Conservation (phyloP, 306 rosid species). For the Pterocarpus macrocarpus region DNA sequence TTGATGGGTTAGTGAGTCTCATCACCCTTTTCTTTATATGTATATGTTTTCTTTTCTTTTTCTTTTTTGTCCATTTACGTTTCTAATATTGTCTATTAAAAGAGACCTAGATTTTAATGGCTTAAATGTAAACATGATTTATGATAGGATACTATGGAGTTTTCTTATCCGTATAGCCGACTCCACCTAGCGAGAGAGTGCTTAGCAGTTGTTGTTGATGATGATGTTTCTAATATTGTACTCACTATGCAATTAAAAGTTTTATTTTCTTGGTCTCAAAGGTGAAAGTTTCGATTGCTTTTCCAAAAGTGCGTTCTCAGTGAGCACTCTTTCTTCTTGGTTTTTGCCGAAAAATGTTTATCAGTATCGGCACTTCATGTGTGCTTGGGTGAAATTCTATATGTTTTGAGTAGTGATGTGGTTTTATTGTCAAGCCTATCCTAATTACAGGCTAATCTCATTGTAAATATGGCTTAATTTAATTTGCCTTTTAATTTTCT, state of each 20-base stretch:
- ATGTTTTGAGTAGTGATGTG: background rate
- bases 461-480: background rate
- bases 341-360: background rate
- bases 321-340: background rate
- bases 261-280: background rate
- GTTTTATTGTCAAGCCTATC: background rate
- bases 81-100: no score
- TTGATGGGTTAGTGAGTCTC: constrained; percentile 66
- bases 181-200: no score
- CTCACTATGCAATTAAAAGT: no score
- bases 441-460: background rate
- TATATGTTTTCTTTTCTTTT: background rate
- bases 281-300: background rate
- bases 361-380: background rate
- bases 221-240: background rate
- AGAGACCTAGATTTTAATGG: no score
- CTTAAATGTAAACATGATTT: no score
- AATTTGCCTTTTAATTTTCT: background rate
- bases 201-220: no score
- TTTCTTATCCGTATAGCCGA: no score
- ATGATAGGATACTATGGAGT: no score
- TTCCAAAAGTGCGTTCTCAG: background rate
- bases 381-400: background rate
- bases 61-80: background rate
- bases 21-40: background rate